Evolutionary conservation across 2,329 filamentous ascomycete genomes (phyloP).

Genomic region (Cytospora piceae): DNA sequence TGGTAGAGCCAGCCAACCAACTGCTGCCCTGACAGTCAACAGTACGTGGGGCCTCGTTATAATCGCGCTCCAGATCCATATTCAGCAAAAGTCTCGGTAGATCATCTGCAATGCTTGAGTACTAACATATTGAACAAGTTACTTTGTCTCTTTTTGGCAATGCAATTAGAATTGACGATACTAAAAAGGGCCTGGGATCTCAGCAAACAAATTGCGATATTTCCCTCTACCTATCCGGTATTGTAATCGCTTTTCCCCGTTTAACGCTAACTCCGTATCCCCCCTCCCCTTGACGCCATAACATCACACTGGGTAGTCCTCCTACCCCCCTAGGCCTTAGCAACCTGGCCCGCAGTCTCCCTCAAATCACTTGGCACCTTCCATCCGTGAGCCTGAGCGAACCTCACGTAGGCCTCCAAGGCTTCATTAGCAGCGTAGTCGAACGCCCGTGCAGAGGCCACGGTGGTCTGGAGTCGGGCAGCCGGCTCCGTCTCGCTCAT

Average conservation of each 20-base stretch:
- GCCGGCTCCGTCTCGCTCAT: conserved; percentile 73
- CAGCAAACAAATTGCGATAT: background rate
- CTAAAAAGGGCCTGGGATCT: background rate
- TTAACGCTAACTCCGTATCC: background rate
- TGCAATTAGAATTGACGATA: background rate
- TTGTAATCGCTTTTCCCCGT: background rate
- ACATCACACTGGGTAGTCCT: background rate
- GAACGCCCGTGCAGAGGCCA: conserved; percentile 11
- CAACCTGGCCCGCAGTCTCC: conserved; percentile 43
- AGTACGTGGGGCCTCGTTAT: too few species aligned
- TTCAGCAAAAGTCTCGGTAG: too few species aligned
- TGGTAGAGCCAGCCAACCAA: too few species aligned
- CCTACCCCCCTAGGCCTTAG: background rate
- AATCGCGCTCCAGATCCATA: too few species aligned
- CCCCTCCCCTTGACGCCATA: background rate
- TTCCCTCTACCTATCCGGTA: background rate
- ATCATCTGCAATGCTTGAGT: too few species aligned
- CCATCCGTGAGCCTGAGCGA: conserved; percentile 74
- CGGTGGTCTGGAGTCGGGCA: conserved; percentile 62
- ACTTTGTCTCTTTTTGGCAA: too few species aligned
- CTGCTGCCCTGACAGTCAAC: too few species aligned
- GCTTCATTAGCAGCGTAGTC: conserved; percentile 75
- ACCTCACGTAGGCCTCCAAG: conserved; percentile 71
- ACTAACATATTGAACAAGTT: too few species aligned
- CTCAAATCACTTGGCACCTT: conserved; percentile 65